These are phyloP conservation scores for Trichoderma aggressivum DNA, from an alignment of 2,329 filamentous ascomycete genomes.

Conservation along the genomic window DNA sequence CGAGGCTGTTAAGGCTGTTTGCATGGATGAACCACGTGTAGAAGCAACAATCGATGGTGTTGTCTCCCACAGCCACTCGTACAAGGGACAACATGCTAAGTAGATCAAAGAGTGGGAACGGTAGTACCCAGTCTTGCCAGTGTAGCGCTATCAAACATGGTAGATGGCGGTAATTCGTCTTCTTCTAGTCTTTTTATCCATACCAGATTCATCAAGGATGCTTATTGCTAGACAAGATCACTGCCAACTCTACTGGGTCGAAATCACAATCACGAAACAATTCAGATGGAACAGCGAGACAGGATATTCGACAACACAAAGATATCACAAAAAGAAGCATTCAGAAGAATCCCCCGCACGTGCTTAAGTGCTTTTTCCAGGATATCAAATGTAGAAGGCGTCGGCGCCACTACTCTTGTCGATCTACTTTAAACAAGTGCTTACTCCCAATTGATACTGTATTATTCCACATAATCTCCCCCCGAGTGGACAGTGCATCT, in stretches of 20 bases:
- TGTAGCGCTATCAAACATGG: neutral
- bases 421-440: neutral
- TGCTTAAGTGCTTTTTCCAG: neutral
- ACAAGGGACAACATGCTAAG: neutral
- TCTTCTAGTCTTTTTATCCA: neutral
- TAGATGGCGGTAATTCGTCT: neutral
- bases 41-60: neutral
- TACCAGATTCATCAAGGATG: neutral
- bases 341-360: neutral
- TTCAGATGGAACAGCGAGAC: neutral
- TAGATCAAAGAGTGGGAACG: neutral
- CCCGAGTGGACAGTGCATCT: neutral
- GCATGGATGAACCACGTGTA: neutral
- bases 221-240: neutral
- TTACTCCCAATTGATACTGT: neutral
- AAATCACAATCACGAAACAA: neutral
- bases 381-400: neutral
- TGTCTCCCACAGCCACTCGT: neutral
- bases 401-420: neutral
- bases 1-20: neutral
- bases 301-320: neutral
- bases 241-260: neutral
- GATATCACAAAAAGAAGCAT: neutral
- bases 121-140: neutral
- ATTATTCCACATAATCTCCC: accelerated